A percentile compares a stretch with the other conserved stretches of the same genome.
Evolutionary conservation across 177 flowering plant genomes (phyloP).

Genomic region (Vitis hybrid): DNA sequence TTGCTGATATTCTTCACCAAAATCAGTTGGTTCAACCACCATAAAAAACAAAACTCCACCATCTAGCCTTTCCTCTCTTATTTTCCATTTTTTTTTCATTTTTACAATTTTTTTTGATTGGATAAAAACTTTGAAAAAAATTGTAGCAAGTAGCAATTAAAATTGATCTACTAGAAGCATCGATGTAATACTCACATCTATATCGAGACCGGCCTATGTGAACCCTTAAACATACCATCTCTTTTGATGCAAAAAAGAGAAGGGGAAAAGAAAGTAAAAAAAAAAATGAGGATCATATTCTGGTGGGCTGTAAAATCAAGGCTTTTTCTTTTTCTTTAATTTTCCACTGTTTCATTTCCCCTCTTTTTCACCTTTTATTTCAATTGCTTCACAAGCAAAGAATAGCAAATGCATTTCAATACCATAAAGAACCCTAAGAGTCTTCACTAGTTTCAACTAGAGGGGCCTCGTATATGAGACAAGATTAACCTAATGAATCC

Average conservation of each 20-base stretch:
- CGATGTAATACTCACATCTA: background rate
- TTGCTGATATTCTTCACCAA: background rate
- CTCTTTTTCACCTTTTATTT: constrained; percentile 1
- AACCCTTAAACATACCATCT: background rate
- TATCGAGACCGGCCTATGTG: background rate
- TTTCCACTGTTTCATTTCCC: constrained; percentile 1
- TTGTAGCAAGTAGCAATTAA: background rate
- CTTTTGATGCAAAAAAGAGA: background rate
- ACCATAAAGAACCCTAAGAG: too few relatives aligned
- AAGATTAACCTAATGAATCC: background rate
- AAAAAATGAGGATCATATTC: constrained; percentile 13
- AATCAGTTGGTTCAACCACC: constrained; percentile 5
- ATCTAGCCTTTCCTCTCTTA: background rate
- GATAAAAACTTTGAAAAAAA: background rate
- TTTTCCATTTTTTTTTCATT: background rate
- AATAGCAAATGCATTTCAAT: constrained; percentile 1
- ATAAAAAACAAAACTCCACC: background rate
- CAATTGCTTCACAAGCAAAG: constrained; percentile 26
- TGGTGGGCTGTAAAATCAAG: constrained; percentile 28
- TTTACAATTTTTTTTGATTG: background rate
- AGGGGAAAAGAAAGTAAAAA: background rate
- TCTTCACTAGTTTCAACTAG: too few relatives aligned
- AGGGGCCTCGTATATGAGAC: background rate
- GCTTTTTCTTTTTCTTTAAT: constrained; percentile 25
- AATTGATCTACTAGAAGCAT: background rate